Evolutionary conservation across 768 basidiomycete species (phyloP).

Genomic region (Floccularia luteovirens): DNA sequence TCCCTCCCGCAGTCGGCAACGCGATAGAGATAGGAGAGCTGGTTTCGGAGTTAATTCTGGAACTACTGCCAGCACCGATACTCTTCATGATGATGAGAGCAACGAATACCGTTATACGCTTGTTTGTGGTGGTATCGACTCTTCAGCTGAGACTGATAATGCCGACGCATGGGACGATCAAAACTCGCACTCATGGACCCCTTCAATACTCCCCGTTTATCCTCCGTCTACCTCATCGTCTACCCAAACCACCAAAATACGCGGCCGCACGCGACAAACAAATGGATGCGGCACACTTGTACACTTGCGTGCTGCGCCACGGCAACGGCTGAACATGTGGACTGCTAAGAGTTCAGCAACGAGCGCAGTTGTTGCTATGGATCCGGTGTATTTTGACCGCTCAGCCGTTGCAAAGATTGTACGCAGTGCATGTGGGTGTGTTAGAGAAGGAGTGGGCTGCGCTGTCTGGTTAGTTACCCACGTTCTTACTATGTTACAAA

Average conservation of each 20-base stretch:
- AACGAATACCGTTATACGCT: slow-evolving; percentile 19
- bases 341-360: slow-evolving; percentile 46
- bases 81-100: slow-evolving; percentile 1
- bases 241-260: slow-evolving; percentile 10
- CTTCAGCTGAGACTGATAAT: slow-evolving; percentile 5
- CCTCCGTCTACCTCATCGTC: slow-evolving; percentile 19
- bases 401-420: slow-evolving; percentile 39
- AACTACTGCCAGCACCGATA: neutral
- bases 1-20: neutral
- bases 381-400: slow-evolving; percentile 51
- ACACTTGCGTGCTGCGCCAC: slow-evolving; percentile 47
- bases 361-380: slow-evolving; percentile 46
- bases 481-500: slow-evolving; percentile 15
- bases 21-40: slow-evolving; percentile 9
- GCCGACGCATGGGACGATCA: slow-evolving; percentile 5
- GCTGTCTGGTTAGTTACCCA: slow-evolving; percentile 28
- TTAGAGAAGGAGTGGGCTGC: slow-evolving; percentile 64
- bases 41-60: slow-evolving; percentile 5
- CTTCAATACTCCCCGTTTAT: slow-evolving; percentile 28
- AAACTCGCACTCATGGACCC: slow-evolving; percentile 18
- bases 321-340: slow-evolving; percentile 48
- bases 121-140: slow-evolving; percentile 17
- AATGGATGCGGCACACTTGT: slow-evolving; percentile 63
- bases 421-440: slow-evolving; percentile 54
- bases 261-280: slow-evolving; percentile 15